Conservation (phyloP, 257 asterid genomes). For the Parsonsia alboflavescens region DNA sequence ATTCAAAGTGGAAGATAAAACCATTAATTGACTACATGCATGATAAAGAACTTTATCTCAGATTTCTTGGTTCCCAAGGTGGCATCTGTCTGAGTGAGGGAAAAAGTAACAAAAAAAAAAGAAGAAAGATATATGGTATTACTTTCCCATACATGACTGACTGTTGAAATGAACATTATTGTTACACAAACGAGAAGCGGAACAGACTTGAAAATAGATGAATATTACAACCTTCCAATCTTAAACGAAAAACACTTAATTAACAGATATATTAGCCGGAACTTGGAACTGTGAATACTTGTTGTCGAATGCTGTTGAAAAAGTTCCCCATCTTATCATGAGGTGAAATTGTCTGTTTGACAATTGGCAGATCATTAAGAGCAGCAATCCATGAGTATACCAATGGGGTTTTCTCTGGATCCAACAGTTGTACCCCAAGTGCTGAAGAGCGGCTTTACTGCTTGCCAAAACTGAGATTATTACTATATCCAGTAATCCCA, state of each 20-base stretch:
- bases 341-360: slow-evolving; percentile 17
- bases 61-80: slow-evolving; percentile 3
- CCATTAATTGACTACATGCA: not conserved
- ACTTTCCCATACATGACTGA: too few relatives aligned
- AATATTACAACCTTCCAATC: too few relatives aligned
- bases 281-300: not conserved
- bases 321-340: slow-evolving; percentile 17
- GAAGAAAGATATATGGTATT: too few relatives aligned
- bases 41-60: not conserved
- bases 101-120: too few relatives aligned
- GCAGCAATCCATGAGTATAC: slow-evolving; percentile 14
- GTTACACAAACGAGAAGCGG: not conserved
- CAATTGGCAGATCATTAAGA: slow-evolving; percentile 12
- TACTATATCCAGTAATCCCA: slow-evolving; percentile 31
- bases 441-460: slow-evolving; percentile 13
- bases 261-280: too few relatives aligned
- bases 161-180: too few relatives aligned
- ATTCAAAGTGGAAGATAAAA: not conserved
- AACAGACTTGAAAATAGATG: not conserved
- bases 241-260: too few relatives aligned
- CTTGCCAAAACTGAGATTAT: slow-evolving; percentile 25
- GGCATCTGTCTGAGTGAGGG: not conserved
- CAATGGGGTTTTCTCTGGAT: slow-evolving; percentile 12
- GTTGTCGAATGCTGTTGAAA: not conserved
- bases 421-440: slow-evolving; percentile 13